Conservation (phyloP, 768 basidiomycete genomes). For the Clitopilus passeckerianus region DNA sequence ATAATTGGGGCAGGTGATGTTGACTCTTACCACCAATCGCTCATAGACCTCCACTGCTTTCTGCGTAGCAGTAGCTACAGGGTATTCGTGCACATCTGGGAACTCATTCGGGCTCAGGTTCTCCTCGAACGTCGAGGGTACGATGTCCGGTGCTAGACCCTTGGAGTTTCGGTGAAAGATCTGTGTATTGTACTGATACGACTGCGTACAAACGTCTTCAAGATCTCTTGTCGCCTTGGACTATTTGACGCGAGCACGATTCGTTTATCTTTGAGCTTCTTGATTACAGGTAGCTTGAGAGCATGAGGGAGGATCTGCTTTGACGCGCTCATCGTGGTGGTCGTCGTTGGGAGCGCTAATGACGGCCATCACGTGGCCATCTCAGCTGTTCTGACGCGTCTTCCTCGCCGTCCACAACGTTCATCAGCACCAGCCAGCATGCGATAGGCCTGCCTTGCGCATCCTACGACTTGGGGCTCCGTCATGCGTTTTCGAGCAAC, state of each 20-base stretch:
- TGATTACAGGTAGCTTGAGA: conserved; percentile 51
- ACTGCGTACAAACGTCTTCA: conserved; percentile 65
- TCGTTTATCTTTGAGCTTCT: conserved; percentile 70
- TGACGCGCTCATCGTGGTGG: conserved; percentile 17
- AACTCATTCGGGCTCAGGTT: conserved; percentile 65
- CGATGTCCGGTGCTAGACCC: conserved; percentile 37
- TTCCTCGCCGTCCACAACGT: background rate
- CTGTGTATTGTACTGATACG: background rate
- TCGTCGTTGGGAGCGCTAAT: background rate
- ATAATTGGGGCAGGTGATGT: background rate
- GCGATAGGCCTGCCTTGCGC: background rate
- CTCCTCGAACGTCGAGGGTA: conserved; percentile 65
- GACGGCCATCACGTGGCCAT: background rate
- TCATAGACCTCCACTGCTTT: conserved; percentile 88
- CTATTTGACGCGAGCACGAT: conserved; percentile 86
- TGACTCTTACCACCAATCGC: conserved; percentile 57
- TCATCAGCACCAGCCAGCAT: background rate
- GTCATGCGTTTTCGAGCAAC: conserved; percentile 60
- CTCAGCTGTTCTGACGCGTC: background rate
- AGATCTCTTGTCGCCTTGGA: conserved; percentile 79
- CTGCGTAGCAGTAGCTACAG: conserved; percentile 68
- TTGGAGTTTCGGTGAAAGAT: conserved; percentile 9
- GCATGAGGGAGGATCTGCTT: conserved; percentile 62
- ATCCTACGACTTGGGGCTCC: background rate
- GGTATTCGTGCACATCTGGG: conserved; percentile 68